Percentiles rank a stretch among this genome's conserved stretches.
These are phyloP conservation scores for Cyphellophora attinorum DNA, from an alignment of 2,329 filamentous ascomycete genomes.

Conservation along the genomic window DNA sequence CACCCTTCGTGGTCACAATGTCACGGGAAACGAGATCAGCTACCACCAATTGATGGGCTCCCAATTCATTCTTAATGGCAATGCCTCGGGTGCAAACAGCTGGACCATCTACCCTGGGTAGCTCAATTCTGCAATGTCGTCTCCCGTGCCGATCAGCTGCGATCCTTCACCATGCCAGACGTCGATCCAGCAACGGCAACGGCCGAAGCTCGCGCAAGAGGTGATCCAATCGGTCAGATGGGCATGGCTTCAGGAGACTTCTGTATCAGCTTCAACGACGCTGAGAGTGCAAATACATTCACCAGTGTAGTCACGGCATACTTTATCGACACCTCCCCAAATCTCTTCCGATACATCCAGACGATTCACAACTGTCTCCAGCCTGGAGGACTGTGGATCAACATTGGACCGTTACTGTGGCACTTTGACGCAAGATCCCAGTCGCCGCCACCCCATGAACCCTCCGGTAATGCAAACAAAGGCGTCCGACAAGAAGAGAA, in stretches of 20 bases:
- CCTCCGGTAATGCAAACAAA: constrained; percentile 15
- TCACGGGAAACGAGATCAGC: constrained; percentile 91
- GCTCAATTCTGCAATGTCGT: too few species aligned
- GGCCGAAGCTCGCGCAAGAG: constrained; percentile 19
- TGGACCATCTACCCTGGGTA: too few species aligned
- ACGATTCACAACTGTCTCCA: constrained; percentile 70
- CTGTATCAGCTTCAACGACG: constrained; percentile 64
- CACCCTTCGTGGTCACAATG: constrained; percentile 59
- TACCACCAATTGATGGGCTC: constrained; percentile 93
- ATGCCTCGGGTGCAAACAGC: constrained; percentile 38
- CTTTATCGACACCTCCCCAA: constrained; percentile 95
- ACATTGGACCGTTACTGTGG: constrained; percentile 86
- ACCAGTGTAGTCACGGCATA: constrained; percentile 85
- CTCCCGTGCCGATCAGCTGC: constrained; percentile 64
- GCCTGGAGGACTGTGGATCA: constrained; percentile 72
- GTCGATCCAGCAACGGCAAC: constrained; percentile 58
- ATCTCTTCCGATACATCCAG: constrained; percentile 81
- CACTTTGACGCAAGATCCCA: constrained; percentile 76
- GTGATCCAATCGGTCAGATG: constrained; percentile 56
- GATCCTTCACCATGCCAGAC: constrained; percentile 67
- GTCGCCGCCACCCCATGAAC: constrained; percentile 20
- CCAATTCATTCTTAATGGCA: constrained; percentile 42
- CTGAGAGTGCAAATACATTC: constrained; percentile 53
- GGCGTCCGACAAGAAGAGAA: constrained; percentile 29
- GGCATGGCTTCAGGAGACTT: constrained; percentile 92